Evolutionary conservation across 768 basidiomycete genomes (phyloP).

Genomic region (Collybia nuda): DNA sequence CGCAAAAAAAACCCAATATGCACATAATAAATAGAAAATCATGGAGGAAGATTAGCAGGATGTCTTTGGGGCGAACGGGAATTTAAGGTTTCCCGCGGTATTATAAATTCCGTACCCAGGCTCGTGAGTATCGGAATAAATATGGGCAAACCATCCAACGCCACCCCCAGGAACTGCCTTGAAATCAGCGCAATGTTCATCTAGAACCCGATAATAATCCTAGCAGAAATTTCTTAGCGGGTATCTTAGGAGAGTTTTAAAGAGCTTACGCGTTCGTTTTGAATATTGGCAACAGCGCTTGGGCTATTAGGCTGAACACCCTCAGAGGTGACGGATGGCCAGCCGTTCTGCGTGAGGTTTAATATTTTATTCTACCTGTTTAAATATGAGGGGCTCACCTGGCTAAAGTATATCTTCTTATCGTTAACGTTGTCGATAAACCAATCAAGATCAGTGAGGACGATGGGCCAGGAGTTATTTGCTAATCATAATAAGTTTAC

Average conservation of each 20-base stretch:
- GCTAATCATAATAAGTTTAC: constrained; percentile 29
- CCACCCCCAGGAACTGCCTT: constrained; percentile 62
- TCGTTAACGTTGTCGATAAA: constrained; percentile 61
- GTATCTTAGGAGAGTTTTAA: background rate
- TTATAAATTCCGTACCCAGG: constrained; percentile 74
- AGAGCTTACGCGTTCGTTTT: constrained; percentile 56
- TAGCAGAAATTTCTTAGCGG: constrained; percentile 22
- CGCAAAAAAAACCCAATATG: background rate
- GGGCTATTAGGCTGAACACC: constrained; percentile 68
- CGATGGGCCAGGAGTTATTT: constrained; percentile 60
- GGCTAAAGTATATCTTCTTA: constrained; percentile 75
- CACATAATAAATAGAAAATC: background rate
- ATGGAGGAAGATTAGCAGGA: constrained; percentile 41
- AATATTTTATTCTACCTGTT: background rate
- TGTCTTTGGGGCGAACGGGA: constrained; percentile 63
- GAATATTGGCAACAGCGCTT: constrained; percentile 55
- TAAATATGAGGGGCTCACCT: constrained; percentile 39
- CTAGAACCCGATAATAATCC: constrained; percentile 65
- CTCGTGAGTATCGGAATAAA: constrained; percentile 65
- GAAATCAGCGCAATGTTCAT: constrained; percentile 60
- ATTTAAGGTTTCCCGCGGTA: constrained; percentile 49
- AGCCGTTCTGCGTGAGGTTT: constrained; percentile 58
- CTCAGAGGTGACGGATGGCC: constrained; percentile 65
- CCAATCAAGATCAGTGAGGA: constrained; percentile 60
- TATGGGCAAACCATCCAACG: constrained; percentile 81